These are phyloP conservation scores for Eucalyptus curtisii DNA, from an alignment of 345 rosid species.

Conservation along the genomic window DNA sequence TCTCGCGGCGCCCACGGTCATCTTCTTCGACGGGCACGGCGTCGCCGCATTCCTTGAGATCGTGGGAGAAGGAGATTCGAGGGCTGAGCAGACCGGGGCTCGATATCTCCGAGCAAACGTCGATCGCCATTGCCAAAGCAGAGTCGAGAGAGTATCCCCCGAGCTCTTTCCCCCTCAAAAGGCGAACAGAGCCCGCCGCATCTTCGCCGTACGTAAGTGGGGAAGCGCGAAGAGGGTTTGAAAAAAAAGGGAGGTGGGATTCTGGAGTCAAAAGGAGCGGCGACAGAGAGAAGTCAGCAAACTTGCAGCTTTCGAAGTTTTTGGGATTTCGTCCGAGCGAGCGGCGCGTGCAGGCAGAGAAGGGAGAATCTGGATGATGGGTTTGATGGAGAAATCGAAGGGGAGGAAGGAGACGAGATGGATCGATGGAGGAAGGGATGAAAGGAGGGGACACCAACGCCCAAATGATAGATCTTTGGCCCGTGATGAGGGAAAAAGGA, in stretches of 20 bases:
- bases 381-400: neutral
- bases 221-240: conserved; percentile 18
- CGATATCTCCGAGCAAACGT: conserved; percentile 62
- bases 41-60: conserved; percentile 32
- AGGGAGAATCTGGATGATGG: neutral
- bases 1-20: conserved; percentile 28
- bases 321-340: conserved; percentile 1
- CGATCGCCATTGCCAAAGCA: conserved; percentile 46
- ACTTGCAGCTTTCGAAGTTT: conserved; percentile 23
- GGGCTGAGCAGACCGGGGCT: conserved; percentile 44
- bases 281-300: conserved; percentile 28
- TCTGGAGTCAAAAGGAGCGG: conserved; percentile 9
- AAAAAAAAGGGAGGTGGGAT: neutral
- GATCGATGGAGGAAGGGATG: neutral
- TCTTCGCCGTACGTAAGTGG: neutral
- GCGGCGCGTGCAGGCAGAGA: neutral
- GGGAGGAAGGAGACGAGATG: neutral
- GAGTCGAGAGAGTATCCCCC: neutral
- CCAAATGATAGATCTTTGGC: neutral
- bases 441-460: neutral
- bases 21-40: conserved; percentile 7
- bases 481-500: neutral
- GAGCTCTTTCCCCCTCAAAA: neutral
- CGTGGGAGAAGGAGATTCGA: conserved; percentile 64
- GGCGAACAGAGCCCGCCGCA: neutral